Evolutionary conservation across 495 filamentous ascomycete genomes (phyloP), one percentile per base, ranked within the genome.

Genomic region (Cryomyces minteri): DNA sequence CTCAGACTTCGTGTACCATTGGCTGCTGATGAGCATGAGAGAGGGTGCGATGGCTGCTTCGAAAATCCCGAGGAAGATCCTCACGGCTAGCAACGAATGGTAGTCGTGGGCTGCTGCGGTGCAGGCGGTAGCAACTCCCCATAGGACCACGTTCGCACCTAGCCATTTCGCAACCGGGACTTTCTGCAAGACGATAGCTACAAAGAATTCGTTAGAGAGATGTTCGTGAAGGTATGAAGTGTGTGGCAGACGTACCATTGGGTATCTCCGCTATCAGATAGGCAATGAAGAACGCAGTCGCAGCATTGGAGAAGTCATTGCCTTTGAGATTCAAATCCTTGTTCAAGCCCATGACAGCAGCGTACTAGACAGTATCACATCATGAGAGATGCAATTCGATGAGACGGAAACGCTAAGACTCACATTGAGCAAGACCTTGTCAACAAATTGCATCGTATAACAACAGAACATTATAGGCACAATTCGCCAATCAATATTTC

Each of bases 1-100:
- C 53, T 82, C 77, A 1, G 67, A 63, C 8, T 73, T 67, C 0
- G 73, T 72, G 48, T 82, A 84, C 75, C 76, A 83, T 59, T 59
- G 64, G 46, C 63, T 65, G 14, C 58, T 66, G 46, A 75, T 70
- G 30, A 75, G 55, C 32, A 71, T 73, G 34, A 80, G 57, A 2
- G 66, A 69, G 10, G 77, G 77, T 39, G 67, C 68, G 44, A 80
- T 73, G 30, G 72, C 70, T 12, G 77, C 73, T 62, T 80, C 79
- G 49, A 80, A 74, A 40, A 79, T 54, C 2, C 79, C 78, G 0
- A 81, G 58, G 39, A 83, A 70, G 47, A 77, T 70, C 1, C 79
- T 64, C 5, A 72, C 54, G 31, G 58, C 58, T 0, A 70, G 51
- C 34, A 72, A 55, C 8, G 57, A 56, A 9, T 44, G 41, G 48